Evolutionary conservation across 306 rosid species (phyloP), one percentile per base, ranked within the genome.

Genomic region (Cucurbita maxima): DNA sequence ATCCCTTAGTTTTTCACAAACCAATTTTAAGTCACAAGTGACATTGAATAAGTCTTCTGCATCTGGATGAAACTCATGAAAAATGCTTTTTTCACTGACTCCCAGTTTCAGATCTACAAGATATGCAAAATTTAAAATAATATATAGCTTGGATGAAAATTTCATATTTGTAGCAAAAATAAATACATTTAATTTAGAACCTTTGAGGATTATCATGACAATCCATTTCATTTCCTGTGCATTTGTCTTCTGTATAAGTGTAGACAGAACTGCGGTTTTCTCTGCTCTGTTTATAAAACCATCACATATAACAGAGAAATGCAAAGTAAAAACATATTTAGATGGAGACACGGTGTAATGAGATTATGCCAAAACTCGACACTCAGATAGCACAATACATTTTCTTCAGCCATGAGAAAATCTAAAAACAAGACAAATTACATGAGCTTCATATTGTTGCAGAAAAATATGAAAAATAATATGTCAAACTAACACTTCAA

Each of bases 201-300:
- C 98, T 88, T 93, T 93, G 61, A 93, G 87, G 74, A 90, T 88
- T 76, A 93, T 90, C 98, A 90, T 90, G 84, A 93, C 83, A 71
- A 90, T 90, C 98, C 98, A 93, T 86, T 93, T 93, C 98, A 93
- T 90, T 83, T 93, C 97, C 76, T 86, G 92, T 53, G 98, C 97
- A 81, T 90, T 90, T 72, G 97, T 88, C 92, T 84, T 87, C 74
- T 79, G 85, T 58, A 93, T 89, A 78, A 93, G 80, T 51, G 92
- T 85, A 74, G 93, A 84, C 85, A 93, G 89, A 72, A 93, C 86
- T 77, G 80, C 76, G 58, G 77, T 85, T 86, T 93, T 93, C 84
- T 87, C 92, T 40, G 85, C 76, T 86, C 97, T 90, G 84, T 76
- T 76, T 58, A 58, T 78, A 86, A 57, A 36, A 68, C 13, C 76